phyloP scores from a whole-genome alignment of 1,139 yeast species.

The Geotrichum bryndzae region DNA sequence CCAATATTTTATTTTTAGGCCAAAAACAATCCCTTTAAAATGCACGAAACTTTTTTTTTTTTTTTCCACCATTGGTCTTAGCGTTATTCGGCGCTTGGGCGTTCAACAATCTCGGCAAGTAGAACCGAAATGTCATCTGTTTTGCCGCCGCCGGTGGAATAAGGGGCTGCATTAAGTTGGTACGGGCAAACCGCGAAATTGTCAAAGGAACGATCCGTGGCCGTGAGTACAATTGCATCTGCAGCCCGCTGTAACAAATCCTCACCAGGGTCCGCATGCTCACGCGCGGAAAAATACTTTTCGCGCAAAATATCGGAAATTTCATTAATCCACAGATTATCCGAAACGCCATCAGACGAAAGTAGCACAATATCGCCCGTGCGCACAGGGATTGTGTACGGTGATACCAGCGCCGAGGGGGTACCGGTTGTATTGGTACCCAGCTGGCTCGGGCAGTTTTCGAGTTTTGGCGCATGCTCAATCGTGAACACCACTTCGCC shows the following conservation, averaged over 20 bases:
- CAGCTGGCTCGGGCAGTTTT: constrained; percentile 15
- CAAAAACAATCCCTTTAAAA: too few species aligned
- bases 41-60: too few species aligned
- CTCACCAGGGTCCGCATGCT: constrained; percentile 20
- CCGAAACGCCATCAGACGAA: constrained; percentile 93
- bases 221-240: constrained; percentile 17
- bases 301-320: constrained; percentile 50
- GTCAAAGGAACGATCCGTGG: constrained; percentile 23
- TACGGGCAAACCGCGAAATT: constrained; percentile 24
- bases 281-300: constrained; percentile 16
- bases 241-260: constrained; percentile 19
- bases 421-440: constrained; percentile 15
- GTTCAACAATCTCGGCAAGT: constrained; percentile 12
- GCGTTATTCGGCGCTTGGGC: background rate
- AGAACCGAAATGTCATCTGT: constrained; percentile 22
- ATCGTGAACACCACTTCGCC: constrained; percentile 44
- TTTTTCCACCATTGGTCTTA: background rate
- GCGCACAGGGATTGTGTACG: constrained; percentile 24
- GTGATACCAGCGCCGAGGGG: constrained; percentile 10
- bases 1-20: too few species aligned
- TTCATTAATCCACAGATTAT: constrained; percentile 68
- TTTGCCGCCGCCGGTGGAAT: constrained; percentile 21
- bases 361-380: constrained; percentile 71
- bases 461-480: constrained; percentile 24
- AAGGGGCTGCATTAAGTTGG: constrained; percentile 15